Evolutionary conservation across 495 filamentous ascomycete species (phyloP), one percentile per base, ranked within the genome.

Genomic region (Zalerion maritima): DNA sequence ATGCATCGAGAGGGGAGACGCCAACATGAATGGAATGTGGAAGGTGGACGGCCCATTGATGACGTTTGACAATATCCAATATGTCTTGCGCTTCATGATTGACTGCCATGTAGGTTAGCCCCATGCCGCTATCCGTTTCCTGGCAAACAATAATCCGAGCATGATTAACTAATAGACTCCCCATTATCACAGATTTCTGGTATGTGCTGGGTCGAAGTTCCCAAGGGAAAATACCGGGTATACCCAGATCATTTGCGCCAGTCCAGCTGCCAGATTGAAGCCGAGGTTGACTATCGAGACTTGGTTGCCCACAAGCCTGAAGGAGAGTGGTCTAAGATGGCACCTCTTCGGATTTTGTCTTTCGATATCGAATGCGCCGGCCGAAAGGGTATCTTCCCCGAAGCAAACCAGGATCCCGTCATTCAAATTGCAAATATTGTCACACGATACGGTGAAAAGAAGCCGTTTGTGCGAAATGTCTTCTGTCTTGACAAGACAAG

Each of bases 341-440:
- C 89, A 0, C 89, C 89, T 1, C 60, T 99, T 12, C 73, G 89
- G 21, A 74, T 94, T 29, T 54, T 99, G 9, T 94, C 86, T 2
- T 94, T 99, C 39, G 89, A 99, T 71, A 99, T 99, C 40, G 89
- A 99, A 50, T 99, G 89, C 49, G 91, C 89, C 35, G 89, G 89
- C 15, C 81, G 89, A 38, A 94, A 94, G 53, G 89, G 89, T 21
- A 76, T 99, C 47, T 99, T 99, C 49, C 89, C 89, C 3, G 87
- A 96, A 54, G 70, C 91, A 13, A 66, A 84, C 35, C 54, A 80
- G 15, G 89, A 99, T 48, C 83, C 86, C 0, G 87, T 99, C 30
- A 99, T 99, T 37, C 89, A 99, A 48, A 99, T 99, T 36, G 89
- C 91, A 19, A 96, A 94, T 43, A 69, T 94, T n/a, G 84, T 99